Conservation (phyloP, 768 basidiomycete genomes). For the Agaricus subrufescens region DNA sequence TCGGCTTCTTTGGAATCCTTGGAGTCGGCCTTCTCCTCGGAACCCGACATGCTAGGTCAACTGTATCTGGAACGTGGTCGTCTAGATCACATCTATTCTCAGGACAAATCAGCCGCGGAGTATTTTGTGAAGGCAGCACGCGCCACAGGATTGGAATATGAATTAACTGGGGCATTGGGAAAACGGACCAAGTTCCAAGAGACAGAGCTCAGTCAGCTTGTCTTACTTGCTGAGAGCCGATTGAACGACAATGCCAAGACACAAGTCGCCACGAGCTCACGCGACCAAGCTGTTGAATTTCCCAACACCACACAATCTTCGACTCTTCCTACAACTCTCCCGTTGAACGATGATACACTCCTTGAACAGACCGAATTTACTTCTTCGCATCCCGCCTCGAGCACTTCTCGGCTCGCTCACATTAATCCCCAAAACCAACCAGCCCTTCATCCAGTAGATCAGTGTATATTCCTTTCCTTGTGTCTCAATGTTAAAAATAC, state of each 20-base stretch:
- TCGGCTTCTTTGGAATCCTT: conserved; percentile 39
- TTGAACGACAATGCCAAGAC: conserved; percentile 26
- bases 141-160: conserved; percentile 77
- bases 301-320: conserved; percentile 8
- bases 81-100: conserved; percentile 67
- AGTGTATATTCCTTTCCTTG: conserved; percentile 86
- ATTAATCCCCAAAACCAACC: conserved; percentile 84
- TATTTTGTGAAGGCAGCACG: conserved; percentile 74
- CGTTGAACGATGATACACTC: conserved; percentile 92
- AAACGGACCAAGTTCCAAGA: conserved; percentile 94
- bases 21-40: conserved; percentile 30
- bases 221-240: conserved; percentile 87
- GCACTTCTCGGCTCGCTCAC: conserved; percentile 51
- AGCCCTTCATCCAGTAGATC: conserved; percentile 87
- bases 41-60: conserved; percentile 64
- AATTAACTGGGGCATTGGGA: conserved; percentile 89
- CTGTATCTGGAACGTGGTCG: conserved; percentile 75
- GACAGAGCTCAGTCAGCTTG: conserved; percentile 80
- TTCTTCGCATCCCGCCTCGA: conserved; percentile 51
- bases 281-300: conserved; percentile 8
- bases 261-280: conserved; percentile 8
- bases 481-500: conserved; percentile 89
- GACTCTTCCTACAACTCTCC: conserved; percentile 69
- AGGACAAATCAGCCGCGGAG: conserved; percentile 75
- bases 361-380: conserved; percentile 93